Evolutionary conservation across 1,139 yeast genomes (phyloP), one percentile per base, ranked within the genome.

Genomic region (Debaryomycetaceae sp.): DNA sequence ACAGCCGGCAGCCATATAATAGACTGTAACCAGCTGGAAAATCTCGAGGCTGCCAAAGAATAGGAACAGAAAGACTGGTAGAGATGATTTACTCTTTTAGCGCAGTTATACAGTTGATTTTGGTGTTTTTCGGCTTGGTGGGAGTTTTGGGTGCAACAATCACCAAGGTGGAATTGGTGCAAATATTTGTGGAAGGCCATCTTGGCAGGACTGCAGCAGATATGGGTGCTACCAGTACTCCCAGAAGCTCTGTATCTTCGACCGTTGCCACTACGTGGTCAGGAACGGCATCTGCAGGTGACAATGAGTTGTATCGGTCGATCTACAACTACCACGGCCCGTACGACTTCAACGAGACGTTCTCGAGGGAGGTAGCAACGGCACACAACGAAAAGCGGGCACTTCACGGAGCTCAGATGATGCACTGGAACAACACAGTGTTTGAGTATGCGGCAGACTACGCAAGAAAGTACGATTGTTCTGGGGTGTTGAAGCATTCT

Each of bases 401-500:
- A 0, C 42, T 59, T 6, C 76, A 71, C 45, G 62, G 60, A 5
- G 56, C 67, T 1, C 66, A 58, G 36, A 47, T 50, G 5, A 51
- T 71, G 39, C 41, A 46, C 0, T 72, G 76, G 77, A 65, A 69
- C 47, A 35, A 49, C 4, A 53, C 62, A 1, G 56, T 65, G 27
- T 64, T 51, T 38, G 53, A 63, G 6, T 70, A 58, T 51, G 76
- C 76, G 8, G 52, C 59, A 1, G 37, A 48, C 5, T 69, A 56
- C 47, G 70, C 73, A 3, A 46, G 53, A 5, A 34, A 41, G 24
- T 70, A 70, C 50, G 61, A 60, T 42, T 71, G 76, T 50, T 57
- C 68, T 14, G 73, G 74, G 4, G 50, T 47, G n/a, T 55, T 71
- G 35, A 48, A 47, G 13, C 75, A 70, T 50, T 63, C 70, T 6